phyloP scores from a whole-genome alignment of 2,329 filamentous ascomycete genomes.

The Pseudogymnoascus destructans region DNA sequence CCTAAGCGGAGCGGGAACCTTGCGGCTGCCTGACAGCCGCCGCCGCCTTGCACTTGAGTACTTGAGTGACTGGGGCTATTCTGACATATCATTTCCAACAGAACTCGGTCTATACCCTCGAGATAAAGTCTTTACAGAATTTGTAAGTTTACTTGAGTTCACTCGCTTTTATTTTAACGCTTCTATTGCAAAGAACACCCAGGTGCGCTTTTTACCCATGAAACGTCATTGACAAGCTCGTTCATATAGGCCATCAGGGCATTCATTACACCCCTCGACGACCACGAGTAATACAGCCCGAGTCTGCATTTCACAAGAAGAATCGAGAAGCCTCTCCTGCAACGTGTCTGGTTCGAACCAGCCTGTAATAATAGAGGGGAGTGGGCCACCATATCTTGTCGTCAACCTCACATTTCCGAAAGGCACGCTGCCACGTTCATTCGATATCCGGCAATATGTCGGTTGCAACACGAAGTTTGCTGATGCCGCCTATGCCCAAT shows the following conservation, averaged over 20 bases:
- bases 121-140: background rate
- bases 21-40: constrained; percentile 4
- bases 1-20: background rate
- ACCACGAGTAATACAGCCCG: background rate
- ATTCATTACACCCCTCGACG: background rate
- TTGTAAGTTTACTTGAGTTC: constrained; percentile 2
- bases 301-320: background rate
- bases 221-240: constrained; percentile 7
- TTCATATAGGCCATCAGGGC: background rate
- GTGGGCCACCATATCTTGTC: background rate
- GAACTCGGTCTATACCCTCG: constrained; percentile 1
- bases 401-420: background rate
- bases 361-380: background rate
- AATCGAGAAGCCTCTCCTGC: background rate
- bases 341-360: background rate
- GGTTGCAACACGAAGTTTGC: constrained; percentile 11
- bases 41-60: constrained; percentile 2
- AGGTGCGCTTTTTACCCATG: background rate
- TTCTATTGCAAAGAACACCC: background rate
- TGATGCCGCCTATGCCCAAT: constrained; percentile 46
- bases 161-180: background rate
- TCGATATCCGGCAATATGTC: constrained; percentile 11
- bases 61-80: background rate
- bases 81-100: constrained; percentile 8
- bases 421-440: constrained; percentile 6